These are phyloP conservation scores for Pseudogymnoascus sp. DNA, from an alignment of 2,329 filamentous ascomycete species.

Conservation along the genomic window DNA sequence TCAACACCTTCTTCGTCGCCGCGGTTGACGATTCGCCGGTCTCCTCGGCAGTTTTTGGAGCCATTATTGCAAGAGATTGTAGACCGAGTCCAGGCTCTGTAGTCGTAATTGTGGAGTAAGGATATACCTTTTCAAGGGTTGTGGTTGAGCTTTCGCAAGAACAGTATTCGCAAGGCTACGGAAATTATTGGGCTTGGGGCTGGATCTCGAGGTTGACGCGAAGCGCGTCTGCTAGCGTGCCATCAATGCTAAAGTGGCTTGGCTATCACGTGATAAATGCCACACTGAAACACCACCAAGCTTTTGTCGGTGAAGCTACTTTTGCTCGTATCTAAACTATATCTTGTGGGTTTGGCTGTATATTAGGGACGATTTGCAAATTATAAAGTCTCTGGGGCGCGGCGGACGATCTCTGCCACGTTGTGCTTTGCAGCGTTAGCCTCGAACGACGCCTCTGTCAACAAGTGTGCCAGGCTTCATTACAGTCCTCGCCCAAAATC, in stretches of 20 bases:
- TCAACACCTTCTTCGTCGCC: conserved; percentile 48
- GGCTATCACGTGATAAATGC: not conserved
- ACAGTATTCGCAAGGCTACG: not conserved
- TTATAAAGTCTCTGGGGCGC: not conserved
- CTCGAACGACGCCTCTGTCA: not conserved
- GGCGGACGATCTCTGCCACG: not conserved
- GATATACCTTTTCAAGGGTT: not conserved
- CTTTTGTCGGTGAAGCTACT: not conserved
- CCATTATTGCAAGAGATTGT: conserved; percentile 3
- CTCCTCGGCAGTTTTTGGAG: conserved; percentile 17
- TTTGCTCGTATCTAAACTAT: not conserved
- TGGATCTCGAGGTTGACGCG: conserved; percentile 7
- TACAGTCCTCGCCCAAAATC: not conserved
- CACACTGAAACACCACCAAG: not conserved
- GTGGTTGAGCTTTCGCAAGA: not conserved
- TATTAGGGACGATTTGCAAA: not conserved
- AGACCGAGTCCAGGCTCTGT: not conserved
- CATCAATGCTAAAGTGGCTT: conserved; percentile 5
- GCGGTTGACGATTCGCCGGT: conserved; percentile 53
- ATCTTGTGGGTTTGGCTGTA: not conserved
- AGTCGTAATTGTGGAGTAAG: not conserved
- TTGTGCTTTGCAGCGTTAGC: not conserved
- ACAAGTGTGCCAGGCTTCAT: not conserved
- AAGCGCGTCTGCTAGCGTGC: conserved; percentile 8
- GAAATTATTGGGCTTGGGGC: conserved; percentile 3